Percentiles rank a stretch among this genome's conserved stretches.
Evolutionary conservation across 768 basidiomycete genomes (phyloP).

Genomic region (Lactarius deliciosus): DNA sequence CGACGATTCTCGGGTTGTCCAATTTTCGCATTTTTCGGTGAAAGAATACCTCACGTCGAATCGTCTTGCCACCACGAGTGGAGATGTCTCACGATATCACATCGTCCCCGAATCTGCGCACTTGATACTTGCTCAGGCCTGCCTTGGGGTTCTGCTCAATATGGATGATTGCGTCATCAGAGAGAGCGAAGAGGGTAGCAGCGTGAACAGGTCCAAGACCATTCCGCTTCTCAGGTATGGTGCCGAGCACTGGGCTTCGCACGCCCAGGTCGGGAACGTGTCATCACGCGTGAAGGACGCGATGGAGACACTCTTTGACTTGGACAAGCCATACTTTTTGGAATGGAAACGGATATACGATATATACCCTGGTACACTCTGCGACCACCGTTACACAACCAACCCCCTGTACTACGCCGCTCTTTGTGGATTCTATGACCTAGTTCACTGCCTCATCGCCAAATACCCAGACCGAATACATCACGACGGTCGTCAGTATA

Average conservation of each 20-base stretch:
- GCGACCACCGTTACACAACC: too few relatives aligned
- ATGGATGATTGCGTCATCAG: not conserved
- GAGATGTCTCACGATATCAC: not conserved
- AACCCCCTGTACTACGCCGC: not conserved
- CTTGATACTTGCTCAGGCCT: not conserved
- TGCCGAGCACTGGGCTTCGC: not conserved
- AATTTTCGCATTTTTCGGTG: not conserved
- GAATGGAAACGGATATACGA: too few relatives aligned
- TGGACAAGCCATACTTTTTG: too few relatives aligned
- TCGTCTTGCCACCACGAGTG: not conserved
- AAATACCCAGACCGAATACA: not conserved
- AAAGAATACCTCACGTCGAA: not conserved
- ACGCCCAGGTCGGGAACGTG: not conserved
- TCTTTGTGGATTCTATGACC: not conserved
- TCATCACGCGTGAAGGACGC: too few relatives aligned
- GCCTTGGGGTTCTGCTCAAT: not conserved
- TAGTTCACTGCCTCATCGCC: not conserved
- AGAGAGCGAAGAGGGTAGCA: not conserved
- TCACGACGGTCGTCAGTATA: not conserved
- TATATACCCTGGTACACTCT: too few relatives aligned
- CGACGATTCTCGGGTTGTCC: not conserved
- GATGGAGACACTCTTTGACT: too few relatives aligned
- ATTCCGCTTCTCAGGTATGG: not conserved
- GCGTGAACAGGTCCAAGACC: not conserved
- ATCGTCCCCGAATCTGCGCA: not conserved